phyloP scores from a whole-genome alignment of 2,329 filamentous ascomycete genomes.

The Alternaria novae-zelandiae region DNA sequence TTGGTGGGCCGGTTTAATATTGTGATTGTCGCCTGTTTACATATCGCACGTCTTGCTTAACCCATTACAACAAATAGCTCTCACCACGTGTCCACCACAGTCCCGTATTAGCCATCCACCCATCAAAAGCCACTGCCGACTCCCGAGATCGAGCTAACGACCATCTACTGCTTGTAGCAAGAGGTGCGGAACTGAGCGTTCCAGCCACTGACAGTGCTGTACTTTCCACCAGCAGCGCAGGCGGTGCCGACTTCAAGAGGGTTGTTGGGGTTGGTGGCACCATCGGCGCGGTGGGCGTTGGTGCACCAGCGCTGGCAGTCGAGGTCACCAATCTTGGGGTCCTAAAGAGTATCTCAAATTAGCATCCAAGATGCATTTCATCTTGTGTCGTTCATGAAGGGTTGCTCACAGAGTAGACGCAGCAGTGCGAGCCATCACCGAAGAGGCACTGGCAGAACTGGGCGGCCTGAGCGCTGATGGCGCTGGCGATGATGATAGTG shows the following conservation, averaged over 20 bases:
- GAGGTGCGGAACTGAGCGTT: constrained; percentile 4
- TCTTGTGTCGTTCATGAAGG: neutral
- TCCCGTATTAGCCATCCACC: neutral
- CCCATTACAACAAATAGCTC: neutral
- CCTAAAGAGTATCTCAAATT: neutral
- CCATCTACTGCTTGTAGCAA: constrained; percentile 6
- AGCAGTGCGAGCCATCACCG: constrained; percentile 5
- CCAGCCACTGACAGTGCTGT: constrained; percentile 1
- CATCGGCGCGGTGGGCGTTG: constrained; percentile 1
- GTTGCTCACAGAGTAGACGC: constrained; percentile 1
- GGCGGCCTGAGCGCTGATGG: constrained; percentile 3
- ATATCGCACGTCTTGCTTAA: neutral
- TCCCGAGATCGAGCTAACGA: neutral
- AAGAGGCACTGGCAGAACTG: constrained; percentile 8
- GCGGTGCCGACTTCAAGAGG: constrained; percentile 5
- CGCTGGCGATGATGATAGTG: constrained; percentile 1
- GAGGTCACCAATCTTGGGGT: neutral
- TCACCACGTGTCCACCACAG: neutral
- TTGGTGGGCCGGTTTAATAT: neutral
- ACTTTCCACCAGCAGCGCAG: constrained; percentile 5
- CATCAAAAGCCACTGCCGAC: neutral
- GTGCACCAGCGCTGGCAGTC: constrained; percentile 11
- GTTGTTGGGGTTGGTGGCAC: neutral
- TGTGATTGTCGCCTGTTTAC: neutral
- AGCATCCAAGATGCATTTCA: neutral